phyloP scores from a whole-genome alignment of 441 rosid genomes.

The Heliophila coronopifolia region DNA sequence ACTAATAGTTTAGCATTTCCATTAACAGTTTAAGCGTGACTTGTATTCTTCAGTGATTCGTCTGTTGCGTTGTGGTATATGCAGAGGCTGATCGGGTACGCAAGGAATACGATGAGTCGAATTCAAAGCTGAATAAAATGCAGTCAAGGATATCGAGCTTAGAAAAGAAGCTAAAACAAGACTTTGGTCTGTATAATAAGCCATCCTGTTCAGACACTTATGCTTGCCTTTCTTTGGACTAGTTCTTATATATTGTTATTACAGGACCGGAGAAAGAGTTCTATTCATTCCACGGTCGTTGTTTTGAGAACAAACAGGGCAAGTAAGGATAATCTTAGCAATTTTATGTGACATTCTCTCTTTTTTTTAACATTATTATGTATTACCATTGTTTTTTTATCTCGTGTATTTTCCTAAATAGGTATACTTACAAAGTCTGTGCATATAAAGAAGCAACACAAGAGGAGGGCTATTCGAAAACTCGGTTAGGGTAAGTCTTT shows the following conservation, averaged over 20 bases:
- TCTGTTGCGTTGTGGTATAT: conserved; percentile 21
- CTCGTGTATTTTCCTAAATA: conserved; percentile 27
- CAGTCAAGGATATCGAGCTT: conserved; percentile 84
- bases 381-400: conserved; percentile 2
- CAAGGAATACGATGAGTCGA: conserved; percentile 86
- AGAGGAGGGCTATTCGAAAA: conserved; percentile 62
- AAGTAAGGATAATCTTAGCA: conserved; percentile 43
- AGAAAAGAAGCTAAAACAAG: conserved; percentile 69
- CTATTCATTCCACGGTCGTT: conserved; percentile 69
- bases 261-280: conserved; percentile 94
- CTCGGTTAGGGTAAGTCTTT: conserved; percentile 65
- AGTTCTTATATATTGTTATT: conserved; percentile 18
- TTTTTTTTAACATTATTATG: not conserved
- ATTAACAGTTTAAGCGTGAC: not conserved
- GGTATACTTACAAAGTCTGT: conserved; percentile 92
- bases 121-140: conserved; percentile 65
- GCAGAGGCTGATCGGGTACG: conserved; percentile 74
- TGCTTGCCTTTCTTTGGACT: conserved; percentile 17
- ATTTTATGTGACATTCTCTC: conserved; percentile 2
- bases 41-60: conserved; percentile 1
- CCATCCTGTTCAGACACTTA: conserved; percentile 9
- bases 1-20: not conserved
- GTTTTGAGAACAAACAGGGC: conserved; percentile 86
- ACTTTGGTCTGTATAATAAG: conserved; percentile 65
- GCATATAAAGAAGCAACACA: conserved; percentile 82